Evolutionary conservation across 257 asterid genomes (phyloP).

Genomic region (Osmanthus fragrans): DNA sequence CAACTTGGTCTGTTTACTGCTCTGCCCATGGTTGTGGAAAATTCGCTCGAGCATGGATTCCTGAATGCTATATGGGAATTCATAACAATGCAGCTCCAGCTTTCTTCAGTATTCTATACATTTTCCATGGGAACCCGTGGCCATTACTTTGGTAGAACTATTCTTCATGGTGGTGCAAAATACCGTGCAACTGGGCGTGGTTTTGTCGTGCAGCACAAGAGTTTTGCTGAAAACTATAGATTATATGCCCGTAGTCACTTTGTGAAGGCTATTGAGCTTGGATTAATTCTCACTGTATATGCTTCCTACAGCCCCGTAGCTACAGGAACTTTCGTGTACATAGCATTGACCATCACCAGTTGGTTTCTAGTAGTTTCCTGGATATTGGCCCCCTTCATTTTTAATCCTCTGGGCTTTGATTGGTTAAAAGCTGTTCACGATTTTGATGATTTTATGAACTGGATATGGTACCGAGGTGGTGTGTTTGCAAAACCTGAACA

Average conservation of each 20-base stretch:
- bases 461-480: conserved; percentile 95
- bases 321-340: conserved; percentile 79
- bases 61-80: conserved; percentile 92
- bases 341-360: conserved; percentile 86
- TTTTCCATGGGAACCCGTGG: conserved; percentile 99
- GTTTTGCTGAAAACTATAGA: conserved; percentile 86
- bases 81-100: conserved; percentile 94
- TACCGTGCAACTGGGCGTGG: conserved; percentile 99
- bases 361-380: conserved; percentile 97
- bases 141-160: conserved; percentile 96
- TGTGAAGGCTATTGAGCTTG: conserved; percentile 95
- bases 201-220: conserved; percentile 93
- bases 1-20: conserved; percentile 95
- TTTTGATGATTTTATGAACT: conserved; percentile 90
- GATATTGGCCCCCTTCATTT: conserved; percentile 87
- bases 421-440: conserved; percentile 96
- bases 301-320: conserved; percentile 91
- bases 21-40: conserved; percentile 93
- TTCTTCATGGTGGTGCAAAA: conserved; percentile 97
- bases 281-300: conserved; percentile 81
- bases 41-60: conserved; percentile 96
- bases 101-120: conserved; percentile 87
- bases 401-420: conserved; percentile 95
- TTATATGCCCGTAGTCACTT: conserved; percentile 95
- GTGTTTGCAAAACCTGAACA: conserved; percentile 91